Evolutionary conservation across 2,329 filamentous ascomycete species (phyloP), one percentile per base, ranked within the genome.

Genomic region (Aspergillus sp.): DNA sequence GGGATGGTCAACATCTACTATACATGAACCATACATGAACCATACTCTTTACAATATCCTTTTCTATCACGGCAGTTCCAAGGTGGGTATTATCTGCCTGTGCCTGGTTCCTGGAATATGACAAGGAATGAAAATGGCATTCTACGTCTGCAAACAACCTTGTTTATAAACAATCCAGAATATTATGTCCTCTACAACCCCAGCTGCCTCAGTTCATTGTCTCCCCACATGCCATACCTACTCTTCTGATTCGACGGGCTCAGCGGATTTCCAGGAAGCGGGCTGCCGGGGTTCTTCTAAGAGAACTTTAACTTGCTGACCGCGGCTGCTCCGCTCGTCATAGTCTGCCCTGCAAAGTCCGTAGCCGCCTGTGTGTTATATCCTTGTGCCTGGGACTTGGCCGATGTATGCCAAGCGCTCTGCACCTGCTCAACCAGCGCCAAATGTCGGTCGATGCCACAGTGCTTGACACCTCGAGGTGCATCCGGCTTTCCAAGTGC

Each of bases 211-310:
- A 59, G 44, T 23, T 56, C 35, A 44, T 59, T 59, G 40, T 52
- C 53, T 27, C 57, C 57, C 57, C 48, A 59, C 57, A 59, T 59
- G n/a, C 57, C 57, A 50, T 59, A 59, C 23, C 45, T 45, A 49
- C 57, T 59, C 52, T 55, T 35, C 24, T 52, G 46, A 52, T 52
- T 59, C 24, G 57, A 46, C 31, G 57, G 17, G 47, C 57, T 56
- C 31, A 41, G 33, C 47, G 48, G 11, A 33, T 33, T n/a, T 44
- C 53, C 57, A 44, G 57, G 53, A 24, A 59, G 57, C 9, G 57
- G 48, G 6, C 50, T 56, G 21, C 46, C 48, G 9, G 48, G 14
- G 49, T 54, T 56, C 17, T 51, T 52, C 57, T 47, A 43, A 35
- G 49, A 49, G 31, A 59, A 59, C 44, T 53, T 59, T 17, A 59